Base-by-base conservation (phyloP, 805 yeast species). In the Priceomyces medius region DNA sequence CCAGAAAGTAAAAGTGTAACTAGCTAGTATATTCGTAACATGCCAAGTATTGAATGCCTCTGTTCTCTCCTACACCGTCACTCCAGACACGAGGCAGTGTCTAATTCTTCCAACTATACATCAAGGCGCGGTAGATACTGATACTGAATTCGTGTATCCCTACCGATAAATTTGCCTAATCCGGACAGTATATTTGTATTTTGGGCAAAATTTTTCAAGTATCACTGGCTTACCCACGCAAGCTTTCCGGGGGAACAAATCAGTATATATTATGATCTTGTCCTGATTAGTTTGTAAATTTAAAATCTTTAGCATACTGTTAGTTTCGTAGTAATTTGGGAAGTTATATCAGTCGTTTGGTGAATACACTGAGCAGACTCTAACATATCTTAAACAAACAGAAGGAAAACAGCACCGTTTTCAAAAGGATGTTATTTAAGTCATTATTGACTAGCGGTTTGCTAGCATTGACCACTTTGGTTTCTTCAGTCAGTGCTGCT, bases 351-450 rank as follows among this genome's bases (percentile, higher is more conserved):
- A 9, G 13, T 14, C 14, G 6, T 14, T 26, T 21, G 24, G 24
- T 21, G 24, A 21, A 21, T 9, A 21, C n/a, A 12, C 10, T 26
- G n/a, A 26, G n/a, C n/a, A n/a, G n/a, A n/a, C n/a, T n/a, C n/a
- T n/a, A n/a, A n/a, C n/a, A n/a, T n/a, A n/a, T n/a, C n/a, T n/a
- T n/a, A n/a, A n/a, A n/a, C n/a, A n/a, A n/a, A n/a, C n/a, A n/a
- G n/a, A n/a, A n/a, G n/a, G n/a, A n/a, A n/a, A n/a, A n/a, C n/a
- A n/a, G n/a, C n/a, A n/a, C n/a, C n/a, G n/a, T n/a, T n/a, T n/a
- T n/a, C n/a, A n/a, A n/a, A n/a, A n/a, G n/a, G 14, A 66, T 66
- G 73, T 55, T 68, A 49, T 59, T 66, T 56, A 59, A 58, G 40
- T 56, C 65, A 21, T 45, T 65, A 41, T 41, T 59, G 40, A 45